Conservation (phyloP, 345 rosid species). For the Bruguiera sexangula region DNA sequence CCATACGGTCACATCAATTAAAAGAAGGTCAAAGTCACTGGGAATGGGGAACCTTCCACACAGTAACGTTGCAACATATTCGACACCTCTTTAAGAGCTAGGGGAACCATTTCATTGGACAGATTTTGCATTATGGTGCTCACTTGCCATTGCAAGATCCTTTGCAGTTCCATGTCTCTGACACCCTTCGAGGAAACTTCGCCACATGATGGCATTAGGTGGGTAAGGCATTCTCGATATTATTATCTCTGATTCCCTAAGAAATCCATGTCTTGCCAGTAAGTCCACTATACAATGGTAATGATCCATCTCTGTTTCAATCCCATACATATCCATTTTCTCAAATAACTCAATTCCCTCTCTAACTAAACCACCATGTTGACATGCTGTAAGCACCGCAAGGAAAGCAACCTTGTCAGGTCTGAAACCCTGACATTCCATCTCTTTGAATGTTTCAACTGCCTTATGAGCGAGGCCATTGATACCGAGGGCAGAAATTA, state of each 20-base stretch:
- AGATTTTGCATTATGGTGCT: background rate
- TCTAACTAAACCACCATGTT: slow-evolving; percentile 63
- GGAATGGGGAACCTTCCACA: background rate
- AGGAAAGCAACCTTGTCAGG: slow-evolving; percentile 67
- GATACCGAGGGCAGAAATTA: slow-evolving; percentile 68
- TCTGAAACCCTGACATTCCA: slow-evolving; percentile 50
- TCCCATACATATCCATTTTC: slow-evolving; percentile 50
- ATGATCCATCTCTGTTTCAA: slow-evolving; percentile 71
- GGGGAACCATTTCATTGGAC: background rate
- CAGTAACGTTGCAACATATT: background rate
- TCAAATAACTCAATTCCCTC: slow-evolving; percentile 71
- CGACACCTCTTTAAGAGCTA: background rate
- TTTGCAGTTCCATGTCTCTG: slow-evolving; percentile 29
- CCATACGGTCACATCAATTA: background rate
- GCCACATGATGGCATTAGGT: slow-evolving; percentile 63
- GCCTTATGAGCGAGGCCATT: slow-evolving; percentile 60
- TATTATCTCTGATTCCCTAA: slow-evolving; percentile 62
- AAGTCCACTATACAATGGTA: slow-evolving; percentile 71
- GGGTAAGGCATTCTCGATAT: slow-evolving; percentile 69
- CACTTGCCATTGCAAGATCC: slow-evolving; percentile 8
- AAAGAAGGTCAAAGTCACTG: background rate
- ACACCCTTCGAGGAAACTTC: slow-evolving; percentile 72
- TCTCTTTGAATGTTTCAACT: slow-evolving; percentile 52
- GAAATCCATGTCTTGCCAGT: slow-evolving; percentile 54
- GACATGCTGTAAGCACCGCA: slow-evolving; percentile 69